Evolutionary conservation across 1,284 basidiomycete species (phyloP).

Genomic region (Clitocybe nebularis): DNA sequence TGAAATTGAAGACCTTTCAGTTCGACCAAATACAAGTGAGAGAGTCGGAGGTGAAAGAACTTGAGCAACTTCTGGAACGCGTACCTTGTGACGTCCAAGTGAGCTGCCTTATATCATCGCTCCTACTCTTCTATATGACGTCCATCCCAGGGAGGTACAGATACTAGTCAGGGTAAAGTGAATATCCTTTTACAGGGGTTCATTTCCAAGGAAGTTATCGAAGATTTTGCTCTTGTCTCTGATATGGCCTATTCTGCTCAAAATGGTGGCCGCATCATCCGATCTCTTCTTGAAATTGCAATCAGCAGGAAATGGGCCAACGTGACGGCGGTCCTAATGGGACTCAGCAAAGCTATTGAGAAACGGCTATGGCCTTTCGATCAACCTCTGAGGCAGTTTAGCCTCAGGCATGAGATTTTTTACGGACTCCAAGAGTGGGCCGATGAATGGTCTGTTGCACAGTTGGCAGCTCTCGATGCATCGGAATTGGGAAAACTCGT

Average conservation of each 20-base stretch:
- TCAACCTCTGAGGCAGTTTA: slow-evolving; percentile 84
- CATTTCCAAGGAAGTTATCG: slow-evolving; percentile 78
- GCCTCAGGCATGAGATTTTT: slow-evolving; percentile 76
- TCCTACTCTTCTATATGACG: slow-evolving; percentile 3
- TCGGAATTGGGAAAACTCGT: slow-evolving; percentile 80
- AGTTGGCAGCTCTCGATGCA: slow-evolving; percentile 75
- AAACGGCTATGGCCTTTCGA: slow-evolving; percentile 95
- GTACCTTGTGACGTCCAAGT: slow-evolving; percentile 82
- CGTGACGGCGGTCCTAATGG: slow-evolving; percentile 78
- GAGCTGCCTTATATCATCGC: slow-evolving; percentile 14
- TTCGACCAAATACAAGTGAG: slow-evolving; percentile 95
- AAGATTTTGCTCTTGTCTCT: slow-evolving; percentile 97
- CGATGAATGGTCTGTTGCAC: slow-evolving; percentile 77
- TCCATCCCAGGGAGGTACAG: slow-evolving; percentile 59
- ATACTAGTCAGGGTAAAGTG: slow-evolving; percentile 84
- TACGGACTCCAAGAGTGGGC: slow-evolving; percentile 81
- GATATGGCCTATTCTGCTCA: slow-evolving; percentile 93
- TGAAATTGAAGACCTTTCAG: no score
- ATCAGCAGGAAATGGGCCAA: slow-evolving; percentile 91
- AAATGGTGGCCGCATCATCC: slow-evolving; percentile 92
- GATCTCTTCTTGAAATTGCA: slow-evolving; percentile 92
- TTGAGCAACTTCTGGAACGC: slow-evolving; percentile 67
- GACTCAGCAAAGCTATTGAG: slow-evolving; percentile 92
- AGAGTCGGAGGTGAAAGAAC: slow-evolving; percentile 86
- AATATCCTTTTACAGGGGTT: slow-evolving; percentile 93